A percentile compares a stretch with the other conserved stretches of the same genome.
Evolutionary conservation across 140 eudicot genomes (phyloP).

Genomic region (Flaveria floridana): DNA sequence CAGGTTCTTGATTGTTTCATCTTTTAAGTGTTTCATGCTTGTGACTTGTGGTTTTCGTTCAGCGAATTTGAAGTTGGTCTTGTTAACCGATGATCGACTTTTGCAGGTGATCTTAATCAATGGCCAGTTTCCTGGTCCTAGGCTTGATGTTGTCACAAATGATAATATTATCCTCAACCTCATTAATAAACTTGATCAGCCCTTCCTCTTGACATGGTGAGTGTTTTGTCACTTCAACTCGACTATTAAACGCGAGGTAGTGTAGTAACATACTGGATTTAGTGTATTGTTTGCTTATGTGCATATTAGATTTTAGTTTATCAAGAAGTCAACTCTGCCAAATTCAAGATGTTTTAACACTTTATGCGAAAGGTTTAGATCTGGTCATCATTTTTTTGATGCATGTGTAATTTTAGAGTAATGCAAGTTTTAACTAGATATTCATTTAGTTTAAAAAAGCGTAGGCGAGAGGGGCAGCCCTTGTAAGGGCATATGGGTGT

Average conservation of each 20-base stretch:
- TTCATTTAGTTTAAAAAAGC: neutral
- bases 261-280: neutral
- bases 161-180: slow-evolving; percentile 69
- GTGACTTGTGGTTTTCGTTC: neutral
- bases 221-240: slow-evolving; percentile 24
- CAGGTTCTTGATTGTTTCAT: slow-evolving; percentile 51
- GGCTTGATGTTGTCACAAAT: slow-evolving; percentile 65
- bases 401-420: neutral
- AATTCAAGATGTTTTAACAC: neutral
- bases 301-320: slow-evolving; percentile 13
- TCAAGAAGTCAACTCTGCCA: slow-evolving; percentile 14
- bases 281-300: neutral
- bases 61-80: neutral
- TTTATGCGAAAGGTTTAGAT: slow-evolving; percentile 7
- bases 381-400: neutral
- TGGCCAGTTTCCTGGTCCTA: slow-evolving; percentile 93
- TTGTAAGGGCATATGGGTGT: no score
- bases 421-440: slow-evolving; percentile 5
- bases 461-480: no score
- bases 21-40: neutral
- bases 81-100: slow-evolving; percentile 18
- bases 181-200: slow-evolving; percentile 65
- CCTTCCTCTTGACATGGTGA: slow-evolving; percentile 87
- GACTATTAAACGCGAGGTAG: neutral
- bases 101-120: slow-evolving; percentile 76